Base-by-base conservation (phyloP, 1,139 yeast genomes). In the Sugiyamaella xylanicola region DNA sequence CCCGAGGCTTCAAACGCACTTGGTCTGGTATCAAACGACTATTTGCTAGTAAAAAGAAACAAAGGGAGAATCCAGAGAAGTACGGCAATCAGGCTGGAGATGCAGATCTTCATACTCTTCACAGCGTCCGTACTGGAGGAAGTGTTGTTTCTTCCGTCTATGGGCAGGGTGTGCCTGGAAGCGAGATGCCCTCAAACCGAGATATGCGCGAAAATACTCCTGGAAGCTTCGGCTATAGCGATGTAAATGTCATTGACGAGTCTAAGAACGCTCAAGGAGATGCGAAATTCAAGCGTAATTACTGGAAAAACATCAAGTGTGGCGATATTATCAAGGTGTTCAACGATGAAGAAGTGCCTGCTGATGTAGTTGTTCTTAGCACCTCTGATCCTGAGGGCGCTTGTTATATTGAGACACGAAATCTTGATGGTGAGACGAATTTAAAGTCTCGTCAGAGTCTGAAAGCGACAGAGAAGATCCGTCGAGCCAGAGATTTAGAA, bases 341-440 rank as follows among this genome's bases (percentile, higher is more conserved):
- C 65, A 85, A 86, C 57, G 87, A 93, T 69, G 97, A 91, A 68
- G 96, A 90, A 72, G 84, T 93, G 11, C 99, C 99, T 2, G 97
- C 97, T 15, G 99, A 93, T 75, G 73, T 92, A 45, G 80, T 90
- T 15, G 75, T 92, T 35, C 69, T 93, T 39, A 83, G 97, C 1
- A 83, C 96, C 0, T 87, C 96, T 0, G 98, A 92, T 69, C 70
- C 79, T 0, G 98, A 93, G 67, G 96, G 96, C 29, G 92, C 86
- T 49, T 92, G 98, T 73, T 92, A 84, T 67, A 85, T 92, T 44
- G 99, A 93, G 72, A 93, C 99, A 0, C 88, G 91, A 66, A 93
- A 92, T 70, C 78, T 93, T 65, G 99, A 93, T 72, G 99, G 99
- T 71, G 99, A 93, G 73, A 89, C 98, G 1, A 93, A 92, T 70